Conservation (phyloP, 345 rosid genomes). For the Nasturtium officinale region DNA sequence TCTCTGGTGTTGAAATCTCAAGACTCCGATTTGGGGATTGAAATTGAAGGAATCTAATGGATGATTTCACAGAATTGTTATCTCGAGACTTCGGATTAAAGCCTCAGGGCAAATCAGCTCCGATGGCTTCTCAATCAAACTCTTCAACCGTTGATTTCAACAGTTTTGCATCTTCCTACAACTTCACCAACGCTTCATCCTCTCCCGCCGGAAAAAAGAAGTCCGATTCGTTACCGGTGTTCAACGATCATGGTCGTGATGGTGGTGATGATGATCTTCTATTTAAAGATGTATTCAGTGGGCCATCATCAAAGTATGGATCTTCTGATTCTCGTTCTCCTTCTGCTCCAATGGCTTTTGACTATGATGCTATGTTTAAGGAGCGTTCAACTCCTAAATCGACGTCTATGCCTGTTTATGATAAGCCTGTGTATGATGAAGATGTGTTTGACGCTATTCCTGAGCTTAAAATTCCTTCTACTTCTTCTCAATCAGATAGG, state of each 20-base stretch:
- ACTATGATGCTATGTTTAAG: slow-evolving; percentile 55
- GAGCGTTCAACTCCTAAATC: slow-evolving; percentile 44
- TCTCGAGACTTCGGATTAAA: slow-evolving; percentile 67
- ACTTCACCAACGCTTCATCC: slow-evolving; percentile 45
- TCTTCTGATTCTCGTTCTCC: slow-evolving; percentile 47
- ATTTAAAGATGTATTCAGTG: slow-evolving; percentile 58
- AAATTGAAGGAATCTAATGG: slow-evolving; percentile 49
- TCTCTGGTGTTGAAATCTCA: neutral
- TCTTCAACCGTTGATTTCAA: slow-evolving; percentile 28
- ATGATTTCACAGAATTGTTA: slow-evolving; percentile 65
- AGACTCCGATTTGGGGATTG: slow-evolving; percentile 1
- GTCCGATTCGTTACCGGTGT: slow-evolving; percentile 45
- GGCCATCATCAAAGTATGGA: slow-evolving; percentile 50
- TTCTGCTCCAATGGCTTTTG: slow-evolving; percentile 41
- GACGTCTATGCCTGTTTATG: slow-evolving; percentile 58
- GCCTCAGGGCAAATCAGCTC: slow-evolving; percentile 78
- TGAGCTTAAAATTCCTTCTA: slow-evolving; percentile 58
- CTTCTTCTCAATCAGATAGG: slow-evolving; percentile 44
- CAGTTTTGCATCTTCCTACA: slow-evolving; percentile 34
- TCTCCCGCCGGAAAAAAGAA: slow-evolving; percentile 28
- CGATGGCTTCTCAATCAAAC: slow-evolving; percentile 64
- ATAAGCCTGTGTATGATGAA: slow-evolving; percentile 75
- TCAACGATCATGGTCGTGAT: slow-evolving; percentile 43
- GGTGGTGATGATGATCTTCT: slow-evolving; percentile 37
- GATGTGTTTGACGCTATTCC: slow-evolving; percentile 69